Percentiles rank a stretch among this genome's conserved stretches.
These are phyloP conservation scores for Bothriochloa decipiens DNA, from an alignment of 176 grass and related monocot genomes.

Conservation along the genomic window DNA sequence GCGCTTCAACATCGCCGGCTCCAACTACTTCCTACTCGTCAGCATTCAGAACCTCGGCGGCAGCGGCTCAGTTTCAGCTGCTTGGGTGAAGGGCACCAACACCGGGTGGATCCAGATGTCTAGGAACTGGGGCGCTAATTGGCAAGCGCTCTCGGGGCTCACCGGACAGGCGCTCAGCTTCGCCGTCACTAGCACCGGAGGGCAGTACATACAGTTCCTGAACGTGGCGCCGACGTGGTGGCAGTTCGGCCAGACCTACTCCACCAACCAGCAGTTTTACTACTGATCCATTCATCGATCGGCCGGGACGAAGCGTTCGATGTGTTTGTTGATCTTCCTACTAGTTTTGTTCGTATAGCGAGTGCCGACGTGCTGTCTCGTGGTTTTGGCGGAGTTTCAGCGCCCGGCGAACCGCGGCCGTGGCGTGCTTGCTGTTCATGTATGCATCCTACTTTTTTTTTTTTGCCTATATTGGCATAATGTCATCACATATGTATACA, in stretches of 20 bases:
- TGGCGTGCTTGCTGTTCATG: slow-evolving; percentile 30
- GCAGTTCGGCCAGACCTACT: slow-evolving; percentile 63
- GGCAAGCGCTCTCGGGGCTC: slow-evolving; percentile 38
- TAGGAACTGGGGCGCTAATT: slow-evolving; percentile 69
- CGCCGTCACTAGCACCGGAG: slow-evolving; percentile 47
- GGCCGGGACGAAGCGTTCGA: too few species aligned
- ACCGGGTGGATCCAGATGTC: slow-evolving; percentile 45
- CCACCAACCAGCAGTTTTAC: slow-evolving; percentile 48
- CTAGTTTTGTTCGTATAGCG: background rate
- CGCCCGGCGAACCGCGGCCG: background rate
- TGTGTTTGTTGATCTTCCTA: too few species aligned
- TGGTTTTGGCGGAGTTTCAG: slow-evolving; percentile 7
- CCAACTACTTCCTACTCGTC: slow-evolving; percentile 56
- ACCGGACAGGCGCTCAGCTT: slow-evolving; percentile 57
- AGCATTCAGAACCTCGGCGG: slow-evolving; percentile 57
- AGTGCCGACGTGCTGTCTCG: background rate
- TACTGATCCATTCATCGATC: slow-evolving; percentile 25
- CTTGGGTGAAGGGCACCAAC: slow-evolving; percentile 34
- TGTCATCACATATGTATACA: too few species aligned
- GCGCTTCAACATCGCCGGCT: slow-evolving; percentile 43
- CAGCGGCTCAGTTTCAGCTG: slow-evolving; percentile 37
- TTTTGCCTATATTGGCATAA: too few species aligned
- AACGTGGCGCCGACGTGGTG: slow-evolving; percentile 42
- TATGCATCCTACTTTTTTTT: too few species aligned
- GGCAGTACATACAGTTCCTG: slow-evolving; percentile 45